Base-by-base conservation (phyloP, 2,329 filamentous ascomycete species). In the Fusarium gaditjirri region DNA sequence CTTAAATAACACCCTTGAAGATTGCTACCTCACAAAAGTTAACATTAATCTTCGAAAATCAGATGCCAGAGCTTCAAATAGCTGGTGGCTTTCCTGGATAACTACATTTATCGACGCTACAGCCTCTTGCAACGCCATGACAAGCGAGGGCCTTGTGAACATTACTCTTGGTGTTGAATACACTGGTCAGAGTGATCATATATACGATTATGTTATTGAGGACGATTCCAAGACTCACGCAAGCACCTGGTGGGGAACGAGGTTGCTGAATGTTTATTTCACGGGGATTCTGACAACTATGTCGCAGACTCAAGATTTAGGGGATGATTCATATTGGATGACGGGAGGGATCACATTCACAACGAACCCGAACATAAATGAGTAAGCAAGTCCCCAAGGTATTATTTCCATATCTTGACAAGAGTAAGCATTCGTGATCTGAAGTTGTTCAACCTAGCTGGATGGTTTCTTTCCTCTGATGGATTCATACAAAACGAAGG, bases 211-310 rank as follows among this genome's bases (percentile, higher is more conserved):
- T 41, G 42, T 72, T 23, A 49, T 71, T 14, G 52, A 68, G 3
- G 64, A 71, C 21, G 50, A 71, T 17, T 57, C 55, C 35, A 65
- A 39, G 17, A 59, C 47, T 12, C 52, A 61, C 16, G 68, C 70
- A 5, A 72, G 64, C 16, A 57, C 25, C 23, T 72, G 70, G 68
- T 72, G 68, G 70, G 70, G 70, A 11, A 65, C 70, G 2, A 63
- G 70, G 11, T 23, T 72, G 10, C 25, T 71, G 6, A 72, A 71
- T 19, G 54, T 49, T 0, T 72, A 72, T n/a, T 54, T 58, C 3
- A 39, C 70, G 1, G 70, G 70, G 2, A 41, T 68, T 12, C 29
- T 61, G 21, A 31, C 47, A 4, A 57, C 49, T 1, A 71, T 72
- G 70, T 61, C 70, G 2, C 59, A 46, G 8, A 60, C 38, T 2